Evolutionary conservation across 768 basidiomycete genomes (phyloP).

Genomic region (Rossbeevera mucosa): DNA sequence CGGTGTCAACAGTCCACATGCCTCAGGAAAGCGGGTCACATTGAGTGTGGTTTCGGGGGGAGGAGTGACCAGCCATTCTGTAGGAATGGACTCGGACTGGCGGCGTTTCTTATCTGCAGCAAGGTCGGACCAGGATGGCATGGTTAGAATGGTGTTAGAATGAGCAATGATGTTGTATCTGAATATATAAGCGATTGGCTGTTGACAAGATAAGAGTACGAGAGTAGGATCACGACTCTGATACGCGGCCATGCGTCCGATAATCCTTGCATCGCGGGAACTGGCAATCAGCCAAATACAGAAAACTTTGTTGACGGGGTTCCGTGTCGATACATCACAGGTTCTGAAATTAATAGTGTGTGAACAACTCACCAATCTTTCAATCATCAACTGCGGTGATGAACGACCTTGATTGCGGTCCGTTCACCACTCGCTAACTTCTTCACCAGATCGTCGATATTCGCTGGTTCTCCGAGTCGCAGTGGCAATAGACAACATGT

Average conservation of each 20-base stretch:
- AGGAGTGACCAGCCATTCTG: constrained; percentile 54
- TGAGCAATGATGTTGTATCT: not conserved
- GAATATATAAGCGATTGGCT: constrained; percentile 5
- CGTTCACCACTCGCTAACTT: constrained; percentile 52
- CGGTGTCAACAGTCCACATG: constrained; percentile 37
- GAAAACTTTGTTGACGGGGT: not conserved
- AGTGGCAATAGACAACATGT: constrained; percentile 53
- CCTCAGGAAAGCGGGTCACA: constrained; percentile 50
- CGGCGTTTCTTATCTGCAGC: constrained; percentile 49
- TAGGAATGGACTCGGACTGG: constrained; percentile 56
- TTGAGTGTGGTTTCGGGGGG: constrained; percentile 45
- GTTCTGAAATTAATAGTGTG: constrained; percentile 9
- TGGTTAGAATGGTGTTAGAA: not conserved
- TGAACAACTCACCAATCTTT: too few relatives aligned
- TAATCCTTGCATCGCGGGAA: constrained; percentile 3
- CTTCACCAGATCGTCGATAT: constrained; percentile 43
- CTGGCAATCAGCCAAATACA: not conserved
- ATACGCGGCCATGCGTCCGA: not conserved
- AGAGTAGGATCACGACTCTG: not conserved
- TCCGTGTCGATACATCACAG: not conserved
- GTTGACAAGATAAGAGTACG: constrained; percentile 5
- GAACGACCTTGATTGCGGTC: constrained; percentile 64
- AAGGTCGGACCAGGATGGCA: constrained; percentile 46
- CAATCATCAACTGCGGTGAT: too few relatives aligned
- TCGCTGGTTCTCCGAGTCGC: constrained; percentile 55